Evolutionary conservation across 2,329 filamentous ascomycete genomes (phyloP), one percentile per base, ranked within the genome.

Genomic region (Cladophialophora immunda): DNA sequence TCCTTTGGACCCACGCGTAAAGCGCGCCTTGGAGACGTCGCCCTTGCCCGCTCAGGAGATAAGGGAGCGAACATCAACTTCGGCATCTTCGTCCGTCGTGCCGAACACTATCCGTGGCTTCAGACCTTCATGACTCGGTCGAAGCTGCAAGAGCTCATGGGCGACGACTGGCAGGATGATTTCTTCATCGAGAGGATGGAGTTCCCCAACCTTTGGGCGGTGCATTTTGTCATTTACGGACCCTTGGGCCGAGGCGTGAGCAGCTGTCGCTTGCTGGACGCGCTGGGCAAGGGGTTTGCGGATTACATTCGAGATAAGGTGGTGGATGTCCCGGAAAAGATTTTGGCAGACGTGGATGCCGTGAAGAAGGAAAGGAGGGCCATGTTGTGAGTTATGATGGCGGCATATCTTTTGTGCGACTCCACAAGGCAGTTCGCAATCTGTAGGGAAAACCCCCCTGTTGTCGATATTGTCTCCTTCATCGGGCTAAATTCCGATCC

Each of bases 161-260:
- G 77, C 4, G 75, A 81, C 9, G 83, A 85, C 65, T 83, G 80
- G 78, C 71, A 78, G 7, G 77, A 82, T 45, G 75, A 78, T 54
- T 78, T 78, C 68, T 73, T 75, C 19, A 72, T 84, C 2, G 82
- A 85, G 70, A 73, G 83, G 15, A 80, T 84, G n/a, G 83, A 85
- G 73, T 81, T 85, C 60, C 75, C 78, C 0, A 70, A 76, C 3
- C 77, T 85, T 0, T 73, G 73, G 36, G 83, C 83, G 0, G 84
- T 85, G 22, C 81, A 86, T 68, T 85, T 83, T 74, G 82, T 85
- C 9, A 74, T 85, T 1, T 84, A 84, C 64, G 83, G 82, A 2
- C 76, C 78, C 22, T 72, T 85, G 17, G 81, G 80, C 0, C 66
- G 78, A 0, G 81, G 80, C 0, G 82, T 86, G 3, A 86, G 82